Evolutionary conservation across 2,329 filamentous ascomycete species (phyloP), one percentile per base, ranked within the genome.

Genomic region (Ophiocordyceps sinensis): DNA sequence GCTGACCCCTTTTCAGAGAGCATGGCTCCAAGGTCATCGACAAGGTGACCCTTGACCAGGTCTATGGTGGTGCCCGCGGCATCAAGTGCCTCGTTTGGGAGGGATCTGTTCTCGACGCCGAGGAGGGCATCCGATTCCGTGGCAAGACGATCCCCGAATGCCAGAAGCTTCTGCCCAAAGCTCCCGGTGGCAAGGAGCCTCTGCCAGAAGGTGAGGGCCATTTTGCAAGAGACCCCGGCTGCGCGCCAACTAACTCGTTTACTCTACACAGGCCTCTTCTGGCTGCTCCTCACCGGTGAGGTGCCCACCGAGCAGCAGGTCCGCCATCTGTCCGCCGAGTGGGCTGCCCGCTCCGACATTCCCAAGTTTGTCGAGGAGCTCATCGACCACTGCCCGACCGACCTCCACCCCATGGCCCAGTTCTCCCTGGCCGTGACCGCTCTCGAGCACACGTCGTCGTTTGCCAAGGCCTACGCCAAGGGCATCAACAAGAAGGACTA

Each of bases 51-150:
- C 85, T 98, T 52, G 91, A 96, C 75, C 91, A 98, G 73, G 91
- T 94, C 63, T 98, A 96, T 66, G 91, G 91, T 65, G 91, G 91
- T 80, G 91, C 91, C 61, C 89, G 91, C 73, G 89, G 91, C 60
- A 94, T 98, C 73, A 98, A 96, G 79, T 82, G 82, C 55, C 82
- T 98, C 47, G 91, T 98, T 58, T 98, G 91, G 91, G 91, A 98
- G 72, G 82, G 89, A 57, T 98, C 91, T 58, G 91, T 98, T 56
- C 83, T 98, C 58, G 91, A 98, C 70, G 77, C 89, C 44, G 87
- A 96, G 75, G 91, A 98, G 77, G 91, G 91, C 71, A 98, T 98
- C 68, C 85, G 91, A 57, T 98, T 98, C 82, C 83, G 91, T 64
- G 91, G 91, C 73, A 91, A 89, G 78, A 98, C 91, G 53, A 98